Percentiles rank a stretch among this genome's conserved stretches.
Evolutionary conservation across 257 asterid genomes (phyloP).

Genomic region (Thymus mandschuricus): DNA sequence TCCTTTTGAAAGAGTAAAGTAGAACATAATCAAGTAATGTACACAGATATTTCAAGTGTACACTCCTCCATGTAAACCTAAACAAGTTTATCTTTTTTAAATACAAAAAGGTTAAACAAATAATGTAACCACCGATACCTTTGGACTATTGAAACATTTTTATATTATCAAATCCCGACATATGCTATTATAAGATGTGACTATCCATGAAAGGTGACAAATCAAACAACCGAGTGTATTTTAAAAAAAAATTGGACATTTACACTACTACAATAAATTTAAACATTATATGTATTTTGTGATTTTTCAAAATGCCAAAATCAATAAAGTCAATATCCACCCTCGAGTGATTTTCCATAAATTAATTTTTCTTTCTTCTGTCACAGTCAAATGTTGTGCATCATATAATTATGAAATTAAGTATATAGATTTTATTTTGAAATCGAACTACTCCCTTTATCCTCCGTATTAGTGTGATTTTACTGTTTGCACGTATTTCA

Average conservation of each 20-base stretch:
- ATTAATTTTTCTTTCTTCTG: not conserved
- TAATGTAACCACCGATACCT: slow-evolving; percentile 4
- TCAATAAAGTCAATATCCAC: no score
- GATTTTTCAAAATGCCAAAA: no score
- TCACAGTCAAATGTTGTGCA: not conserved
- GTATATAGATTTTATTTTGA: no score
- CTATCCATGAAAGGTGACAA: slow-evolving; percentile 1
- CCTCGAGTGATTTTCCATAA: not conserved
- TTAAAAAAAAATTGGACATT: not conserved
- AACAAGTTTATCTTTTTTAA: not conserved
- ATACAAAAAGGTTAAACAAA: not conserved
- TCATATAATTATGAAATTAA: no score
- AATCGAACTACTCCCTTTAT: no score
- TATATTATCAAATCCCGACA: slow-evolving; percentile 16
- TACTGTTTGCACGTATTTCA: no score
- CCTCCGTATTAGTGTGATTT: no score
- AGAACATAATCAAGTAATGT: not conserved
- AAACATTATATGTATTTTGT: no score
- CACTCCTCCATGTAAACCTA: not conserved
- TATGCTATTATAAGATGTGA: slow-evolving; percentile 11
- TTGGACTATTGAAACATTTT: slow-evolving; percentile 12
- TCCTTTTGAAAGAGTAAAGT: no score
- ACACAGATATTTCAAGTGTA: not conserved
- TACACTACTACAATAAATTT: no score
- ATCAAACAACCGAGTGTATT: not conserved